Percentiles rank a stretch among this genome's conserved stretches.
phyloP scores from a whole-genome alignment of 805 yeast species.

The Kuraishia piskuri region DNA sequence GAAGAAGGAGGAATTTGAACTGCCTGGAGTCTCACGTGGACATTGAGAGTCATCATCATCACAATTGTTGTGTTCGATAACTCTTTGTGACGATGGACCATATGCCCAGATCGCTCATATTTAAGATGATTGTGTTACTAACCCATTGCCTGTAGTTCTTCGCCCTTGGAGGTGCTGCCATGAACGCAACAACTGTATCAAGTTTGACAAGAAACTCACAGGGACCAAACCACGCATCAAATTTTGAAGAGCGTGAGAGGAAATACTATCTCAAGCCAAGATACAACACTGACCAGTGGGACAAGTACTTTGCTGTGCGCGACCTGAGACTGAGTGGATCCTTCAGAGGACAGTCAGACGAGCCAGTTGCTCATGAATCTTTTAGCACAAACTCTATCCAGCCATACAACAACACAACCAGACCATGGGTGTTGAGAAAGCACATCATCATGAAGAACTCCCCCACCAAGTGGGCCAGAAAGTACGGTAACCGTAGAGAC shows the following conservation, averaged over 20 bases:
- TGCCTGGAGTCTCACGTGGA: not conserved
- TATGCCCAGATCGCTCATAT: too few species aligned
- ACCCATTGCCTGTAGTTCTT: constrained; percentile 24
- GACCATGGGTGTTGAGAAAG: constrained; percentile 29
- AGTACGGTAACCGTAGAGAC: constrained; percentile 23
- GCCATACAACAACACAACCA: constrained; percentile 21
- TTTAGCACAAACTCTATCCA: constrained; percentile 61
- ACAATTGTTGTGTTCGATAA: too few species aligned
- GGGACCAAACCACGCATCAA: constrained; percentile 24
- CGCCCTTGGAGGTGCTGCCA: constrained; percentile 45
- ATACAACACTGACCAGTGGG: constrained; percentile 45
- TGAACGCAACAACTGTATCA: constrained; percentile 23
- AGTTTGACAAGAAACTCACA: constrained; percentile 18
- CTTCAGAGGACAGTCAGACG: constrained; percentile 58
- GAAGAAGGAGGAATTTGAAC: not conserved
- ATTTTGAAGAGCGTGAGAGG: constrained; percentile 29
- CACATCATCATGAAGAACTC: constrained; percentile 30
- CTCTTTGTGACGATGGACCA: too few species aligned
- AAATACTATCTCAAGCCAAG: constrained; percentile 48
- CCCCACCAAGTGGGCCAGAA: constrained; percentile 27
- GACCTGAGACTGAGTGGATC: constrained; percentile 73
- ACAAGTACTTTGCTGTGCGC: constrained; percentile 52
- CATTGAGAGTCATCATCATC: not conserved
- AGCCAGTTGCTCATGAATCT: constrained; percentile 63
- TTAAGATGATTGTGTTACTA: not conserved